A percentile compares a stretch with the other conserved stretches of the same genome.
Evolutionary conservation across 78 protist species (phyloP).

Genomic region (Planoprotostelium fungivorum): DNA sequence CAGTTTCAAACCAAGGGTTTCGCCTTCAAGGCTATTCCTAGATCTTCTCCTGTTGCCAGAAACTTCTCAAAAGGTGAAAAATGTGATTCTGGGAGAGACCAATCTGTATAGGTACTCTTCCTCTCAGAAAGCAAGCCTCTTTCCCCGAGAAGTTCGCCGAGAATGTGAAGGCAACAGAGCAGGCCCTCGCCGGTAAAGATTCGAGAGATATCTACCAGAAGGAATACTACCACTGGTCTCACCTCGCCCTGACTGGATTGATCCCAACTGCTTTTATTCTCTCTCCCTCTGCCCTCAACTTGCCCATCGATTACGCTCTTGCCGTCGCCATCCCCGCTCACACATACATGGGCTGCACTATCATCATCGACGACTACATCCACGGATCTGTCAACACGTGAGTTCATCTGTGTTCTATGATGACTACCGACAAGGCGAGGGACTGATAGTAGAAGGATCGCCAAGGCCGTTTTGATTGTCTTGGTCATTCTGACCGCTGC

Average conservation of each 20-base stretch:
- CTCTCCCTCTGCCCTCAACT: neutral
- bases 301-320: neutral
- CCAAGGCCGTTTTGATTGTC: neutral
- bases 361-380: neutral
- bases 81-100: too few relatives aligned
- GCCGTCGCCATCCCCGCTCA: neutral
- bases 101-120: too few relatives aligned
- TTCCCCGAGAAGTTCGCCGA: neutral
- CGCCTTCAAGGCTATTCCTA: too few relatives aligned
- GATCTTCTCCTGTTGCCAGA: too few relatives aligned
- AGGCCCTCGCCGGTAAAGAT: neutral
- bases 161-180: neutral
- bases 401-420: neutral
- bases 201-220: neutral
- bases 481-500: neutral
- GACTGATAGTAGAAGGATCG: too few relatives aligned
- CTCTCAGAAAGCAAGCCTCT: neutral
- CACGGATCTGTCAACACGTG: neutral
- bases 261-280: neutral
- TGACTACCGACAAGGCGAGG: neutral
- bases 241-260: neutral
- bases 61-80: too few relatives aligned
- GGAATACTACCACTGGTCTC: neutral
- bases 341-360: neutral
- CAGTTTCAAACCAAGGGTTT: too few relatives aligned